A percentile compares a stretch with the other conserved stretches of the same genome.
Evolutionary conservation across 2,329 filamentous ascomycete species (phyloP).

Genomic region (Hymenoscyphus repandus): DNA sequence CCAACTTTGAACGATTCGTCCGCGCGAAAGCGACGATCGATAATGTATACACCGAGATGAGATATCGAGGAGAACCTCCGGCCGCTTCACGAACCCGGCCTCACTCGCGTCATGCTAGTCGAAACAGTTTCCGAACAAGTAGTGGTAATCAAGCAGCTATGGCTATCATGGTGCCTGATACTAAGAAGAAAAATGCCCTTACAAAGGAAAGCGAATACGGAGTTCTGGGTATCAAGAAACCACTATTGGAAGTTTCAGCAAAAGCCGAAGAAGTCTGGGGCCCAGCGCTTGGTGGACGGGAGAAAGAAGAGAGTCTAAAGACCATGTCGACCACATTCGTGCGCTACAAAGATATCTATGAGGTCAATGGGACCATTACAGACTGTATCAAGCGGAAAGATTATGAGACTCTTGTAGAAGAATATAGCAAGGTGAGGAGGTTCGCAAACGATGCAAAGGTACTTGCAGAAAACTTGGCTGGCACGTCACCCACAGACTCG

Average conservation of each 20-base stretch:
- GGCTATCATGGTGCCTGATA: slow-evolving; percentile 40
- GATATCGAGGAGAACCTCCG: slow-evolving; percentile 57
- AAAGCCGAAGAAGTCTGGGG: slow-evolving; percentile 98
- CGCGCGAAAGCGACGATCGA: slow-evolving; percentile 96
- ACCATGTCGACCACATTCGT: slow-evolving; percentile 70
- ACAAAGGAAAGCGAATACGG: slow-evolving; percentile 91
- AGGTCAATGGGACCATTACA: slow-evolving; percentile 69
- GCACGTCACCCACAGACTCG: slow-evolving; percentile 62
- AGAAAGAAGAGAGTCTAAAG: slow-evolving; percentile 85
- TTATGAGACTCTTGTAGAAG: slow-evolving; percentile 80
- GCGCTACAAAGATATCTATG: slow-evolving; percentile 74
- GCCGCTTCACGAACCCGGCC: slow-evolving; percentile 31
- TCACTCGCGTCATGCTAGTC: slow-evolving; percentile 32
- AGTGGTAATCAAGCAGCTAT: slow-evolving; percentile 31
- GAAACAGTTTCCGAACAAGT: slow-evolving; percentile 36
- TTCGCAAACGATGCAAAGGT: slow-evolving; percentile 73
- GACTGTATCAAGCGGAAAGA: slow-evolving; percentile 89
- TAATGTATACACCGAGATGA: slow-evolving; percentile 99
- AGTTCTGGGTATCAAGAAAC: slow-evolving; percentile 79
- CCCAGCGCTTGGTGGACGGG: slow-evolving; percentile 81
- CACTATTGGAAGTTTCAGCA: slow-evolving; percentile 81
- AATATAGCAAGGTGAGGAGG: slow-evolving; percentile 76
- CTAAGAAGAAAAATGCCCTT: slow-evolving; percentile 79
- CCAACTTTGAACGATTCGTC: slow-evolving; percentile 97
- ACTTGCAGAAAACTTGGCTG: slow-evolving; percentile 53